Percentiles rank a stretch among this genome's conserved stretches.
Conservation (phyloP, 176 grass and related monocot species). For the Bonia amplexicaulis region DNA sequence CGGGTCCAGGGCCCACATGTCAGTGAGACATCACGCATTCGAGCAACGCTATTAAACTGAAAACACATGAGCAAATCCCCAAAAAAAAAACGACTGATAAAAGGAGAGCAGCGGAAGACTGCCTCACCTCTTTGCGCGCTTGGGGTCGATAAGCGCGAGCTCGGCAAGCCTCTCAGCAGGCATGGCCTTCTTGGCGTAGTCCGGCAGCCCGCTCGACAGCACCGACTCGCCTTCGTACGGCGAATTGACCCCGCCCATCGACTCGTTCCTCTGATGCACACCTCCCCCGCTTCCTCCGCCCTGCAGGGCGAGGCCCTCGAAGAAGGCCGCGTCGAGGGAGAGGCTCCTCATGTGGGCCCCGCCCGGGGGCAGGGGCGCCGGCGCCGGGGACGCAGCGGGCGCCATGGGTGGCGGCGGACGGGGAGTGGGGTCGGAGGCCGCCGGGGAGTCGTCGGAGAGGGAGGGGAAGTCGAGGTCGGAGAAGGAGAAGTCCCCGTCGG, state of each 20-base stretch:
- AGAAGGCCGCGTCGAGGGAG: constrained; percentile 85
- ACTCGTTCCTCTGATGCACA: constrained; percentile 72
- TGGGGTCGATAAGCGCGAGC: constrained; percentile 84
- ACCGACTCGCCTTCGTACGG: constrained; percentile 74
- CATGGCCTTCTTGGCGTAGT: constrained; percentile 95
- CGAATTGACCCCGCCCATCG: constrained; percentile 69
- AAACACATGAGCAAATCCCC: too few relatives aligned
- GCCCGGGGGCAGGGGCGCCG: constrained; percentile 17
- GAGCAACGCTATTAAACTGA: too few relatives aligned
- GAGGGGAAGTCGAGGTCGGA: constrained; percentile 93
- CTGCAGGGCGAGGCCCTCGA: constrained; percentile 62
- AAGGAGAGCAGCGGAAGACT: background rate
- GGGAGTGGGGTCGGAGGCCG: constrained; percentile 40
- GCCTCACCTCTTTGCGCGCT: constrained; percentile 82
- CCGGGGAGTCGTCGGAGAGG: constrained; percentile 75
- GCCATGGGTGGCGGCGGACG: background rate
- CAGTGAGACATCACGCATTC: too few relatives aligned
- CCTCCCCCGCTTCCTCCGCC: background rate
- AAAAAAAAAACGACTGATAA: background rate
- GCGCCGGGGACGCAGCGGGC: background rate
- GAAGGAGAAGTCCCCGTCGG: constrained; percentile 82
- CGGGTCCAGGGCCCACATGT: too few relatives aligned
- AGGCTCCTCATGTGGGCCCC: constrained; percentile 66
- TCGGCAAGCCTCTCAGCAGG: constrained; percentile 73
- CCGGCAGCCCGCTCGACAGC: constrained; percentile 33